Conservation (phyloP, 495 filamentous ascomycete species). For the Chaetomidium leptoderma region DNA sequence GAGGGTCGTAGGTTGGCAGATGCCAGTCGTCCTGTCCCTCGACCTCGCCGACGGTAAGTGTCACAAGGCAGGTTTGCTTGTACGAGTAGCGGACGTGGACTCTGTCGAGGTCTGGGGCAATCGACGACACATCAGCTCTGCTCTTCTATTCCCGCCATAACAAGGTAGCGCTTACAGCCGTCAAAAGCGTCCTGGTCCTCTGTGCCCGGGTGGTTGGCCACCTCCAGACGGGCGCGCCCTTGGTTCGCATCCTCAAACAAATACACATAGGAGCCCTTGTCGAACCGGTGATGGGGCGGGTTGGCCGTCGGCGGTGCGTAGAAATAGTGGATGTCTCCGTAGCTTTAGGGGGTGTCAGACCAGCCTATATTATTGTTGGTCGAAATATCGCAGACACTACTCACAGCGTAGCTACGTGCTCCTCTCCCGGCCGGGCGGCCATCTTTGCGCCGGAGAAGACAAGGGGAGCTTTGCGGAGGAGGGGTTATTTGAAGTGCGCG, state of each 20-base stretch:
- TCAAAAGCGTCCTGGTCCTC: slow-evolving; percentile 86
- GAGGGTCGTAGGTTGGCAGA: slow-evolving; percentile 65
- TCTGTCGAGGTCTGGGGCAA: slow-evolving; percentile 54
- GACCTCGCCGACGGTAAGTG: slow-evolving; percentile 64
- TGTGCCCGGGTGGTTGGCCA: slow-evolving; percentile 82
- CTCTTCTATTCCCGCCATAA: not conserved
- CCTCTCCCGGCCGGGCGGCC: slow-evolving; percentile 75
- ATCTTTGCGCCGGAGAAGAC: slow-evolving; percentile 43
- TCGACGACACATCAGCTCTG: not conserved
- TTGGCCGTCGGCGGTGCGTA: slow-evolving; percentile 67
- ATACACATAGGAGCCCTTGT: slow-evolving; percentile 85
- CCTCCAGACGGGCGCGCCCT: slow-evolving; percentile 67
- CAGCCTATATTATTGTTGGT: not conserved
- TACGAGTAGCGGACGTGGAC: slow-evolving; percentile 67
- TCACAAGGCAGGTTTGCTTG: slow-evolving; percentile 72
- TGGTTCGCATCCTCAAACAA: slow-evolving; percentile 70
- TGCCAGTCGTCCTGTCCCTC: slow-evolving; percentile 63
- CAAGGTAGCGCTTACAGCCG: slow-evolving; percentile 56
- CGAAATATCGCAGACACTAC: slow-evolving; percentile 27
- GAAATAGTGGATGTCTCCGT: slow-evolving; percentile 86
- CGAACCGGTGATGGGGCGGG: slow-evolving; percentile 79
- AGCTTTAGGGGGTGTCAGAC: slow-evolving; percentile 50
- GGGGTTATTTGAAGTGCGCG: not conserved
- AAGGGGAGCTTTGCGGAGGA: not conserved
- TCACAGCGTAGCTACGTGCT: slow-evolving; percentile 75